These are phyloP conservation scores for Leccinellum luteum DNA, from an alignment of 768 basidiomycete genomes.

Conservation along the genomic window DNA sequence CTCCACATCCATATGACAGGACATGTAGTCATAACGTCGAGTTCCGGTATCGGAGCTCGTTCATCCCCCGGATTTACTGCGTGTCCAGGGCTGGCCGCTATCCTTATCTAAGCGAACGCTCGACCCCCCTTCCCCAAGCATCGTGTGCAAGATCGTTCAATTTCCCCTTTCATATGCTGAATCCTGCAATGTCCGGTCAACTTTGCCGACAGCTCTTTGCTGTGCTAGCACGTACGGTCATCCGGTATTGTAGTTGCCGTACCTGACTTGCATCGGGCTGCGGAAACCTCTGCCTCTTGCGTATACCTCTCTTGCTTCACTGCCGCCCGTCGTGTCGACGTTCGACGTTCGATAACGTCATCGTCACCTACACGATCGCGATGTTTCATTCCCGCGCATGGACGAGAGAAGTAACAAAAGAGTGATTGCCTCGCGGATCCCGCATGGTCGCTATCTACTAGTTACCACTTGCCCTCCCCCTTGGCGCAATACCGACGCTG, in stretches of 20 bases:
- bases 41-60: conserved; percentile 26
- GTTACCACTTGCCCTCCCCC: neutral
- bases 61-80: conserved; percentile 14
- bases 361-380: conserved; percentile 20
- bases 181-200: neutral
- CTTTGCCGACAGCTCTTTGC: neutral
- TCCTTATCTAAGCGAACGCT: conserved; percentile 30
- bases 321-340: neutral
- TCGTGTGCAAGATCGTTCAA: neutral
- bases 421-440: conserved; percentile 26
- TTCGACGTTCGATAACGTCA: conserved; percentile 18
- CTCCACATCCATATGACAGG: neutral
- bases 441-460: conserved; percentile 25
- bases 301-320: neutral
- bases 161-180: neutral
- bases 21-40: neutral
- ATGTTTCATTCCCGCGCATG: conserved; percentile 31
- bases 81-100: conserved; percentile 5
- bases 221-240: conserved; percentile 3
- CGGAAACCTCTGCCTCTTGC: conserved; percentile 6
- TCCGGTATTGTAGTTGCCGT: conserved; percentile 9
- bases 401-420: conserved; percentile 2
- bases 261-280: conserved; percentile 21
- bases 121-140: neutral
- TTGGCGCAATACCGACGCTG: conserved; percentile 19